Base-by-base conservation (phyloP, 2,329 filamentous ascomycete species). In the Furcasterigmium furcatum region DNA sequence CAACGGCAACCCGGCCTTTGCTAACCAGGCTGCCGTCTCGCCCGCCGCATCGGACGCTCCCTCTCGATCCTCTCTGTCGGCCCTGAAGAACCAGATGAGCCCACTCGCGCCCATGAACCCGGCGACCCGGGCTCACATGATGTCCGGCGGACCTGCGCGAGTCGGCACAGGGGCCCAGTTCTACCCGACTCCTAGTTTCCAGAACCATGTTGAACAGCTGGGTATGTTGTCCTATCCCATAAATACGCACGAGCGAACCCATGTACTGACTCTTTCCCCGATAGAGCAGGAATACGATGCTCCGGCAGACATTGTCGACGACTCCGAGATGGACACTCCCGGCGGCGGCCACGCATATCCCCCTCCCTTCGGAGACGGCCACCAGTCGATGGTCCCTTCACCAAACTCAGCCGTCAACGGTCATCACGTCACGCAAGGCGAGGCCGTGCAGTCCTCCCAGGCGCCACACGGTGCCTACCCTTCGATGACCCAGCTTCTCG, bases 221-320 rank as follows among this genome's bases (percentile, higher is more conserved):
- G 92, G 92, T 87, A 90, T 88, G 91, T 76, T 78, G 61, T 67
- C 78, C 76, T 73, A 9, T 25, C 9, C 18, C 16, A 59, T 64
- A 82, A 77, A 78, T 39, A 76, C 76, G 83, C 76, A 16, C 6
- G 10, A 34, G 9, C n/a, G 77, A 82, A 83, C 76, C 24, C 7
- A 7, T 27, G 7, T 12, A 72, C 77, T 85, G 73, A 87, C 79
- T 76, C 64, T 70, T 67, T 13, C 82, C 70, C 73, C 60, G 77
- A 75, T 74, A 96, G 92, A 97, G 74, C 91, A 95, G 78, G 92
- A 97, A 74, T 97, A 96, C 71, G 91, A 96, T 65, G 87, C 89
- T 45, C 88, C 90, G 70, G 82, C 81, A 65, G 90, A 92, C 59
- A 88, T 95, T 77, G 83, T 95, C 65, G 91, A 96, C 59, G 88